Conservation (phyloP, 371 early-diverging fungal species). For the Rhizopus arrhizus region DNA sequence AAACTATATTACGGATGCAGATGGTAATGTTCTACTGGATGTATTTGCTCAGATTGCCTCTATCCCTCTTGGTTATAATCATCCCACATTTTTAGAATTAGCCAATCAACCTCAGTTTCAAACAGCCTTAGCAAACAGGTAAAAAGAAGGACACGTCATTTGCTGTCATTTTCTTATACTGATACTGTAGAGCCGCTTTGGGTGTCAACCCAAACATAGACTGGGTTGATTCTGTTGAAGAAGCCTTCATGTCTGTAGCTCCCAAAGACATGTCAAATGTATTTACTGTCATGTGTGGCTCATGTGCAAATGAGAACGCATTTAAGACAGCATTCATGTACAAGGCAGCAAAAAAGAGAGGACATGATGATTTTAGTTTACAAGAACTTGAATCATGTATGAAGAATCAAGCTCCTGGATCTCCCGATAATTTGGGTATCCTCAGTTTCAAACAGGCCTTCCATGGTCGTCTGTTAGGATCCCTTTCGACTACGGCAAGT, state of each 20-base stretch:
- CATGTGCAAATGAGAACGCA: constrained; percentile 78
- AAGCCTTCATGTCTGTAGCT: constrained; percentile 70
- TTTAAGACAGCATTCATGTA: constrained; percentile 82
- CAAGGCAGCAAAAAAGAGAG: constrained; percentile 61
- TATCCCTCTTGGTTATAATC: constrained; percentile 78
- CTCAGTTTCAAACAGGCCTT: constrained; percentile 71
- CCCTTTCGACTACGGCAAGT: constrained; percentile 70
- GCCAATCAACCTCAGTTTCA: constrained; percentile 59
- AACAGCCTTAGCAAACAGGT: constrained; percentile 61
- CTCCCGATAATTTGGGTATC: constrained; percentile 66
- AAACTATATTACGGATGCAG: constrained; percentile 76
- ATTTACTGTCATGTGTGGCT: constrained; percentile 80
- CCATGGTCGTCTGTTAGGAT: constrained; percentile 77
- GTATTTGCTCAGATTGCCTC: constrained; percentile 80
- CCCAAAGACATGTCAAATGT: constrained; percentile 72
- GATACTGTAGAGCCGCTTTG: constrained; percentile 58
- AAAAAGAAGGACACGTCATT: neutral
- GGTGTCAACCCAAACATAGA: constrained; percentile 70
- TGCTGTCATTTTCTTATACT: neutral
- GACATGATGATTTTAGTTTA: constrained; percentile 44
- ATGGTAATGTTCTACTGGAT: constrained; percentile 72
- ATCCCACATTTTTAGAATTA: constrained; percentile 63
- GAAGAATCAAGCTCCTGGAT: constrained; percentile 73
- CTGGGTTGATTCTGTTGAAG: constrained; percentile 66
- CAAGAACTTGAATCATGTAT: constrained; percentile 64